Evolutionary conservation across 2,329 filamentous ascomycete genomes (phyloP).

Genomic region (Emmonsiellopsis sp.): DNA sequence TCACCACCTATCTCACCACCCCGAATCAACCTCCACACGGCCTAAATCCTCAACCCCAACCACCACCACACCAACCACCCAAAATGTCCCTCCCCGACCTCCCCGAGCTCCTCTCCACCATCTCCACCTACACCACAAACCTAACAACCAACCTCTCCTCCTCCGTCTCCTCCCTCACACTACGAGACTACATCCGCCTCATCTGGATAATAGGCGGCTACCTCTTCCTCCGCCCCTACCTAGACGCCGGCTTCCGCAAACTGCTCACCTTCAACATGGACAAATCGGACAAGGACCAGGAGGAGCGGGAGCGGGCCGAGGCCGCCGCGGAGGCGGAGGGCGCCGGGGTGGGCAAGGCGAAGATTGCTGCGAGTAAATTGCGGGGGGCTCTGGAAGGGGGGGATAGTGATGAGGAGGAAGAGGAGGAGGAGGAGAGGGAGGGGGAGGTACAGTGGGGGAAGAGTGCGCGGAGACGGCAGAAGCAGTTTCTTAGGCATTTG

Average conservation of each 20-base stretch:
- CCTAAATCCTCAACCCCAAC: background rate
- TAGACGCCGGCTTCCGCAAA: slow-evolving; percentile 58
- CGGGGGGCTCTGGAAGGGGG: slow-evolving; percentile 49
- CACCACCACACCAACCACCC: background rate
- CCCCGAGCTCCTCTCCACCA: slow-evolving; percentile 14
- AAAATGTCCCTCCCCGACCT: slow-evolving; percentile 21
- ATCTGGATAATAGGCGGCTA: slow-evolving; percentile 64
- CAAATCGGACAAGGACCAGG: slow-evolving; percentile 46
- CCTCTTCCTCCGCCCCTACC: slow-evolving; percentile 61
- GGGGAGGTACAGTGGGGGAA: slow-evolving; percentile 52
- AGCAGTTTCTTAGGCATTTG: slow-evolving; percentile 55
- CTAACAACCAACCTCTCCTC: slow-evolving; percentile 31
- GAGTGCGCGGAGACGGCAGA: slow-evolving; percentile 60
- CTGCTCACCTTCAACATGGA: slow-evolving; percentile 32
- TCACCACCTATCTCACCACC: background rate
- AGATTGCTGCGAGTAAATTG: slow-evolving; percentile 56
- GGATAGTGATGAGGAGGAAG: slow-evolving; percentile 38
- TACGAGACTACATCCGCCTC: slow-evolving; percentile 53
- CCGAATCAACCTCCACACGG: background rate
- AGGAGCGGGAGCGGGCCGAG: slow-evolving; percentile 42
- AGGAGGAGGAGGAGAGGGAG: slow-evolving; percentile 26
- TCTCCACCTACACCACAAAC: slow-evolving; percentile 18
- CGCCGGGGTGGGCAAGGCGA: slow-evolving; percentile 32
- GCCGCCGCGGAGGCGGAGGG: slow-evolving; percentile 28
- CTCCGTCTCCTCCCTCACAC: slow-evolving; percentile 35